Percentiles rank a stretch among this genome's conserved stretches.
phyloP scores from a whole-genome alignment of 1,139 yeast species.

The Scheffersomyces titani region DNA sequence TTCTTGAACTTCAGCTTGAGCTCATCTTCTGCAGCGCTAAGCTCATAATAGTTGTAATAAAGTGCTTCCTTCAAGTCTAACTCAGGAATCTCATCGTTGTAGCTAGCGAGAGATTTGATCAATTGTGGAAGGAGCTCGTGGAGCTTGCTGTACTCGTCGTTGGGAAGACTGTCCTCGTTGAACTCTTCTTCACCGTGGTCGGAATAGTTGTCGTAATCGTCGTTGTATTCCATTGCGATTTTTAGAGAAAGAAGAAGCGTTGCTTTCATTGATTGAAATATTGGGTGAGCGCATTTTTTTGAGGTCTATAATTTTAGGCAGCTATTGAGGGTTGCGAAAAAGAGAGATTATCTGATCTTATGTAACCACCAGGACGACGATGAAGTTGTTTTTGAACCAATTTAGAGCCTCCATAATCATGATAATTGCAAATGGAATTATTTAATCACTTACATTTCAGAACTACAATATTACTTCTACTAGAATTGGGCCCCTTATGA shows the following conservation, averaged over 20 bases:
- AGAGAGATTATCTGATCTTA: too few species aligned
- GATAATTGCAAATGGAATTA: not conserved
- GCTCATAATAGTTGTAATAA: conserved; percentile 60
- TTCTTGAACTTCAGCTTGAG: conserved; percentile 46
- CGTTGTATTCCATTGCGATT: conserved; percentile 20
- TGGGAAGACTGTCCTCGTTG: conserved; percentile 43
- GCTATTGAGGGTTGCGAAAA: not conserved
- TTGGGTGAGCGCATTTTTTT: not conserved
- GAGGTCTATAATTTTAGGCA: not conserved
- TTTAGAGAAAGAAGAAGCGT: not conserved
- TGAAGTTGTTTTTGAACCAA: not conserved
- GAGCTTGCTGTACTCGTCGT: conserved; percentile 52
- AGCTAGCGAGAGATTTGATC: conserved; percentile 33
- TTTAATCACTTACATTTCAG: not conserved
- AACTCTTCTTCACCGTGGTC: conserved; percentile 31
- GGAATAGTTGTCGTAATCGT: conserved; percentile 49
- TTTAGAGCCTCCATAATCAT: not conserved
- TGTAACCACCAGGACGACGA: too few species aligned
- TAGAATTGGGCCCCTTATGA: not conserved
- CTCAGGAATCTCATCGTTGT: conserved; percentile 51
- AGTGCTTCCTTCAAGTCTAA: conserved; percentile 58
- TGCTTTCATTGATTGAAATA: not conserved
- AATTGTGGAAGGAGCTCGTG: conserved; percentile 43
- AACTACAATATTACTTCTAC: not conserved
- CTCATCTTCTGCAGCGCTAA: conserved; percentile 55